Evolutionary conservation across 306 rosid genomes (phyloP).

Genomic region (Cicer cuneatum): DNA sequence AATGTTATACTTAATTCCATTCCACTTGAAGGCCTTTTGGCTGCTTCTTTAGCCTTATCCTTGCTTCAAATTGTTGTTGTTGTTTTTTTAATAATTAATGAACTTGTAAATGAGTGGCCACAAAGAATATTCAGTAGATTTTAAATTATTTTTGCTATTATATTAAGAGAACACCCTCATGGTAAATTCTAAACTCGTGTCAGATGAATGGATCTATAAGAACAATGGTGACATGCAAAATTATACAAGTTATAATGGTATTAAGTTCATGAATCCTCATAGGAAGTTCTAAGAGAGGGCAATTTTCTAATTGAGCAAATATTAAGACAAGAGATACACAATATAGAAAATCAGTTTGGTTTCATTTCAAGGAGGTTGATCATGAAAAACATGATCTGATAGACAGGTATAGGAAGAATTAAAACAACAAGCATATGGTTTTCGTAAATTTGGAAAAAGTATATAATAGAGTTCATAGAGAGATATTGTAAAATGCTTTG

Average conservation of each 20-base stretch:
- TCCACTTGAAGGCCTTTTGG: constrained; percentile 4
- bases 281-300: constrained; percentile 2
- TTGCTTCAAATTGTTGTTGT: neutral
- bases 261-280: neutral
- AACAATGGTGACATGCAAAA: constrained; percentile 10
- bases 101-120: constrained; percentile 13
- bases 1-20: constrained; percentile 9
- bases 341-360: neutral
- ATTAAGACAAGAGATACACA: neutral
- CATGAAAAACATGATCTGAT: neutral
- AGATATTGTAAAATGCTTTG: neutral
- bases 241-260: neutral
- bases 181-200: neutral
- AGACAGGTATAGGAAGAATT: neutral
- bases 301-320: neutral
- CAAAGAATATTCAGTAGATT: constrained; percentile 2
- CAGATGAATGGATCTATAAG: neutral
- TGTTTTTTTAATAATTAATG: neutral
- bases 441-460: neutral
- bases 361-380: constrained; percentile 3
- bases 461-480: neutral
- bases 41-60: neutral
- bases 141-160: neutral
- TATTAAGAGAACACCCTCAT: neutral
- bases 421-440: neutral